Evolutionary conservation across 2,329 filamentous ascomycete genomes (phyloP).

Genomic region (Hypoxylon sp.): DNA sequence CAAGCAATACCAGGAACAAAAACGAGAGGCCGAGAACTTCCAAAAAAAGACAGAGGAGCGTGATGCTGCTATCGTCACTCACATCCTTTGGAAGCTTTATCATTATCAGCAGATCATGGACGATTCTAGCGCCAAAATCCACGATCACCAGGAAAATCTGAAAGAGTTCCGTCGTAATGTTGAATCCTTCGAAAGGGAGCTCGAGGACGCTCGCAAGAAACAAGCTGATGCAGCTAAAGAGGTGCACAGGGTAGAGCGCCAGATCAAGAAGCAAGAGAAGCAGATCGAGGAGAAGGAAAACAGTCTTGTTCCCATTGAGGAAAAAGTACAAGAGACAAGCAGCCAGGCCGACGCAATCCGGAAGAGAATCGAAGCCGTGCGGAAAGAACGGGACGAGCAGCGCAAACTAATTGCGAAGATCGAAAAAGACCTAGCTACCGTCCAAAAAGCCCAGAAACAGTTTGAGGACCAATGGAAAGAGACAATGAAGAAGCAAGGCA

Average conservation of each 20-base stretch:
- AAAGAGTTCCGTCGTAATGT: constrained; percentile 92
- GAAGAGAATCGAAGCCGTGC: constrained; percentile 75
- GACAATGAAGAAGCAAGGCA: constrained; percentile 86
- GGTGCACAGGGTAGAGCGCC: constrained; percentile 83
- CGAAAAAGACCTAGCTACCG: constrained; percentile 81
- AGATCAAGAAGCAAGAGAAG: constrained; percentile 87
- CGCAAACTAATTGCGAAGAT: constrained; percentile 76
- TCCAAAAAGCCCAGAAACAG: constrained; percentile 89
- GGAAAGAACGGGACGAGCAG: constrained; percentile 82
- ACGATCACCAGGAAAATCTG: constrained; percentile 92
- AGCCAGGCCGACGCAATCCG: constrained; percentile 77
- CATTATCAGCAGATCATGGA: constrained; percentile 95
- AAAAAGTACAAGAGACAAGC: constrained; percentile 86
- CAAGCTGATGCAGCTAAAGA: constrained; percentile 82
- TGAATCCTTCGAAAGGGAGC: constrained; percentile 81
- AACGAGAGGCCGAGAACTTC: constrained; percentile 93
- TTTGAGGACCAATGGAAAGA: constrained; percentile 92
- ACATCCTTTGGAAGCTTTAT: constrained; percentile 96
- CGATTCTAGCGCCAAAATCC: constrained; percentile 88
- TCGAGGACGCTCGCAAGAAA: constrained; percentile 86
- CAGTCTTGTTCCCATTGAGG: constrained; percentile 86
- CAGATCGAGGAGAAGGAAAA: constrained; percentile 89
- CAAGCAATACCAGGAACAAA: constrained; percentile 97
- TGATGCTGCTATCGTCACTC: constrained; percentile 90
- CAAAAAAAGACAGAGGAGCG: constrained; percentile 90